Evolutionary conservation across 352 stramenopile species (phyloP), one percentile per base, ranked within the genome.

Genomic region (Lagenidium sp.): DNA sequence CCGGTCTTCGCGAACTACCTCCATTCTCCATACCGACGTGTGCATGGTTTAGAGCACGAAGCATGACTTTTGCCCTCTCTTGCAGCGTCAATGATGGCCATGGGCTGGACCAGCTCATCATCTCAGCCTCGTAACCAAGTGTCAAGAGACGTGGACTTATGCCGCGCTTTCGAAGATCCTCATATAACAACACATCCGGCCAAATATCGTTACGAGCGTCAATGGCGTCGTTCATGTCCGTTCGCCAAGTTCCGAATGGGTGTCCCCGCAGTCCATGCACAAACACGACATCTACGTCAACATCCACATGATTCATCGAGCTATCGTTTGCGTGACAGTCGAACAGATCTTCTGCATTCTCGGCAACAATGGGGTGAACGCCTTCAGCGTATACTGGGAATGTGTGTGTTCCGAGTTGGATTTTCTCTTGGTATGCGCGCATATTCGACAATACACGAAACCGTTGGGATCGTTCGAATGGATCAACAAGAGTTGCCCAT

Each of bases 31-130:
- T 32, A 25, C 78, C 80, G 30, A 93, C 68, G 34, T 83, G 80
- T 6, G 77, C 77, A 22, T 64, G 65, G 32, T 86, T 70, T 2
- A 93, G 58, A 28, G 69, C 73, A 7, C 68, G 56, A 24, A 93
- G 52, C 75, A 93, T 90, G 30, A 89, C 57, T 13, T 68, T 60
- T 0, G 63, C 71, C 21, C 81, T 69, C 42, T 93, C 77, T 36
- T 85, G 55, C 16, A 93, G 51, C 26, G 81, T 85, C 41, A 93
- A 36, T 11, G 81, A 85, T n/a, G 77, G 81, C 81, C 81, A 93
- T 10, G 77, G 81, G 45, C 73, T 88, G 8, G 77, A 89, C 77
- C 77, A 93, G 28, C 73, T 90, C 31, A 90, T 70, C 73, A 93
- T 83, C 2, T 68, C 72, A 35, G 81, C 77, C 38, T 90, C 81